These are phyloP conservation scores for Populus pruinosa DNA, from an alignment of 345 rosid species.

Conservation along the genomic window DNA sequence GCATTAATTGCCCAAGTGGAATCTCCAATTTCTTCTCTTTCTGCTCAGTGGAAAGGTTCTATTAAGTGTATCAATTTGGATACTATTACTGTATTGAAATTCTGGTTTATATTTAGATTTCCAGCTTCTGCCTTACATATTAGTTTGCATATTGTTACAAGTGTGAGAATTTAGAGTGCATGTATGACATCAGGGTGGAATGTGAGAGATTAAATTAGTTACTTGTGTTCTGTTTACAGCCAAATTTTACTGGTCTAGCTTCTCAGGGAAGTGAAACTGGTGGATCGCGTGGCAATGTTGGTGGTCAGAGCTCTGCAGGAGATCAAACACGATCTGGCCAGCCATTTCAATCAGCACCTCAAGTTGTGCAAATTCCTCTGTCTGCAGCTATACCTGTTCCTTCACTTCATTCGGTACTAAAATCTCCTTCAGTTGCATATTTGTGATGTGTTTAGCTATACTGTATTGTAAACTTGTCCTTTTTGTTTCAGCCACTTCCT, in stretches of 20 bases:
- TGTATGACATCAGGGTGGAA: not conserved
- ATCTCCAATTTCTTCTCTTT: not conserved
- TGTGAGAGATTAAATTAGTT: not conserved
- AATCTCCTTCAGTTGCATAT: not conserved
- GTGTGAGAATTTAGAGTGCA: not conserved
- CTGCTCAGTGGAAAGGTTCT: not conserved
- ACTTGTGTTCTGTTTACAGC: slow-evolving; percentile 27
- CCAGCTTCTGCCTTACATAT: not conserved
- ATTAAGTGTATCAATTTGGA: not conserved
- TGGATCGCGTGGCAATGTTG: slow-evolving; percentile 31
- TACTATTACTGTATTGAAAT: not conserved
- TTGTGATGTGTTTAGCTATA: not conserved
- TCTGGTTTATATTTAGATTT: not conserved
- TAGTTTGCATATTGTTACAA: not conserved
- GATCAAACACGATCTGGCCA: slow-evolving; percentile 50
- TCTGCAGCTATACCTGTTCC: slow-evolving; percentile 60
- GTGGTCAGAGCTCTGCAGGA: slow-evolving; percentile 48
- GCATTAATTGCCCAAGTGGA: not conserved
- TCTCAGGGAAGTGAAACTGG: slow-evolving; percentile 50
- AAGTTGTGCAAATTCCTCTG: slow-evolving; percentile 60
- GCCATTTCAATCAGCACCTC: slow-evolving; percentile 53
- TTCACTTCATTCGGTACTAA: slow-evolving; percentile 52
- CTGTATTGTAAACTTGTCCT: not conserved
- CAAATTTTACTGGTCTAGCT: slow-evolving; percentile 42
- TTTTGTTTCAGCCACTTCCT: slow-evolving; percentile 68